These are phyloP conservation scores for Tremellales sp. DNA, from an alignment of 1,284 basidiomycete genomes.

Conservation along the genomic window DNA sequence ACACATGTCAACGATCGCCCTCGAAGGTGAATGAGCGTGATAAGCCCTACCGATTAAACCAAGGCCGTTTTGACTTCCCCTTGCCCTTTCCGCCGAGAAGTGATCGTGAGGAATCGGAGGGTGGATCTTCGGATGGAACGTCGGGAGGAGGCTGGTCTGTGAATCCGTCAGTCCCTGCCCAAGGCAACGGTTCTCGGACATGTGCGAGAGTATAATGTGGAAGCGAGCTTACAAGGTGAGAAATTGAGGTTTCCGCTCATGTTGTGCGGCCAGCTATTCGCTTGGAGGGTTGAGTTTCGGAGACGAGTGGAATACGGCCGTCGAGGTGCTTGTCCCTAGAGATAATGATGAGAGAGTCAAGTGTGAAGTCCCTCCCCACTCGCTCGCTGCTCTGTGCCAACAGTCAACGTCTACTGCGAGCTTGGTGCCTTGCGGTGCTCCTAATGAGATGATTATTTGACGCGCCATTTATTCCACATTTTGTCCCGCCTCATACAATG, in stretches of 20 bases:
- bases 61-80: conserved; percentile 52
- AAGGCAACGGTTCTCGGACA: too few relatives aligned
- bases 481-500: conserved; percentile 1
- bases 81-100: conserved; percentile 25
- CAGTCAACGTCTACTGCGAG: background rate
- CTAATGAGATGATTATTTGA: background rate
- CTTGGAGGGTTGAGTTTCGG: background rate
- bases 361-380: background rate
- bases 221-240: conserved; percentile 33
- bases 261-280: background rate
- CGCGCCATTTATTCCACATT: background rate
- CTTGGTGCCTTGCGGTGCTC: conserved; percentile 4
- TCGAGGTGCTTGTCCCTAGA: background rate
- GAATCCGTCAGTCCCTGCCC: conserved; percentile 2
- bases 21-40: conserved; percentile 29
- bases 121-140: conserved; percentile 34
- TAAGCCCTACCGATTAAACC: conserved; percentile 56
- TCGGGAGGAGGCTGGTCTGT: conserved; percentile 48
- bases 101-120: conserved; percentile 21
- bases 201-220: background rate
- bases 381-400: background rate
- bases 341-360: background rate
- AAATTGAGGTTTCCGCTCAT: conserved; percentile 17
- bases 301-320: background rate
- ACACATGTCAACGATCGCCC: conserved; percentile 40